Evolutionary conservation across 2,329 filamentous ascomycete genomes (phyloP).

Genomic region (Alternaria infectoria): DNA sequence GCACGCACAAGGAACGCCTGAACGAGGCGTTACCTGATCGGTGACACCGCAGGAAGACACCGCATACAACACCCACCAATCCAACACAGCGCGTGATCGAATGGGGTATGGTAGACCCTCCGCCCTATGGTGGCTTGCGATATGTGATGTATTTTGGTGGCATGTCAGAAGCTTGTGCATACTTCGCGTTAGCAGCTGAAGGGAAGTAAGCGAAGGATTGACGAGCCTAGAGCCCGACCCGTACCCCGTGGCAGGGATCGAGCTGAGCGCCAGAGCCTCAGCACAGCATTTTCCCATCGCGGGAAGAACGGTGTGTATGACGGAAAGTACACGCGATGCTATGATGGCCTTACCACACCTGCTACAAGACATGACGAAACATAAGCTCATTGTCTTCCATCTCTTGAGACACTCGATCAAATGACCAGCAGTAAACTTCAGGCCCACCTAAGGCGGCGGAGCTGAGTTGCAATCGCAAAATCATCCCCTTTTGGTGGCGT

Average conservation of each 20-base stretch:
- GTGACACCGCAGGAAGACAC: constrained; percentile 4
- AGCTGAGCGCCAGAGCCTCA: constrained; percentile 18
- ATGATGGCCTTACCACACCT: not conserved
- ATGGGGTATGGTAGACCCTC: constrained; percentile 11
- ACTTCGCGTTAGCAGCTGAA: constrained; percentile 18
- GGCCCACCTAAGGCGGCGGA: not conserved
- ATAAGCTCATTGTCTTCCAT: not conserved
- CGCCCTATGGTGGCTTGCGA: constrained; percentile 15
- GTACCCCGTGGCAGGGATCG: constrained; percentile 9
- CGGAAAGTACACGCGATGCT: not conserved
- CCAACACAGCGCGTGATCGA: not conserved
- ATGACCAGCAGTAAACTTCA: not conserved
- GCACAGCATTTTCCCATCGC: constrained; percentile 9
- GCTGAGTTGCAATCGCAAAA: not conserved
- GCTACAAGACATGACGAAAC: not conserved
- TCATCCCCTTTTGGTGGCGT: constrained; percentile 10
- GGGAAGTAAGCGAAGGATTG: constrained; percentile 22
- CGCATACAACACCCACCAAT: constrained; percentile 13
- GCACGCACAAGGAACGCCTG: constrained; percentile 14
- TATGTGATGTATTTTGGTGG: constrained; percentile 19
- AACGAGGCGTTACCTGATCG: constrained; percentile 13
- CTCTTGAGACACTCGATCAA: not conserved
- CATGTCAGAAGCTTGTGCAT: constrained; percentile 24
- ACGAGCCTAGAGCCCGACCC: constrained; percentile 10
- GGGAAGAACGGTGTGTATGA: not conserved